Evolutionary conservation across 768 basidiomycete genomes (phyloP), one percentile per base, ranked within the genome.

Genomic region (Suillus occidentalis): DNA sequence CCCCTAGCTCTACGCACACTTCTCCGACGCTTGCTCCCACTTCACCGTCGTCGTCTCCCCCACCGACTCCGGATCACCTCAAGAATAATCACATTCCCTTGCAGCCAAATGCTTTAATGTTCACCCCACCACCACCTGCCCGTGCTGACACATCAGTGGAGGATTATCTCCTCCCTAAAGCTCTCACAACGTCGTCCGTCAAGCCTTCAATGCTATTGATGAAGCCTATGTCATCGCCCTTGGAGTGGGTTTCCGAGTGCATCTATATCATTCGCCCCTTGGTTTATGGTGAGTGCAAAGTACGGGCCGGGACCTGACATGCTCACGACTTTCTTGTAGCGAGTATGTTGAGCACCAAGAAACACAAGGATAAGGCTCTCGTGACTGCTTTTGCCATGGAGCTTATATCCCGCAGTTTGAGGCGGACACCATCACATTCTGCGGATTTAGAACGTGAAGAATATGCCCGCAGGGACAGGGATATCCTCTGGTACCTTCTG

Each of bases 101-200:
- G n/a, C 83, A 85, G 31, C 84, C 83, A 8, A 90, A 91, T 70
- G 80, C 86, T 4, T 77, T 92, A 18, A 81, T 92, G 62, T 60
- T 78, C 28, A 79, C 82, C 10, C 76, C 80, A 8, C 82, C 86
- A 20, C 82, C 84, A 39, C 84, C 84, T 16, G 77, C 77, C 49
- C 81, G 79, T 61, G 81, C 84, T 6, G 85, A 85, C 52, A 78
- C 82, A 7, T 82, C 88, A 7, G 85, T 90, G 8, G 92, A 95
- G 74, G 92, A 93, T 62, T 94, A 86, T 72, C 82, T 95, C 36
- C 80, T 94, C n/a, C 85, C 92, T 20, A 94, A 93, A 75, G 91
- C 91, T 4, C 79, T 95, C 63, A 87, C 88, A 18, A 84, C 89
- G 16, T 80, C 89, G 36, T 84, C 88, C 39, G 90, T 95, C 62